Conservation (phyloP, 2,329 filamentous ascomycete genomes). For the Furcasterigmium furcatum region DNA sequence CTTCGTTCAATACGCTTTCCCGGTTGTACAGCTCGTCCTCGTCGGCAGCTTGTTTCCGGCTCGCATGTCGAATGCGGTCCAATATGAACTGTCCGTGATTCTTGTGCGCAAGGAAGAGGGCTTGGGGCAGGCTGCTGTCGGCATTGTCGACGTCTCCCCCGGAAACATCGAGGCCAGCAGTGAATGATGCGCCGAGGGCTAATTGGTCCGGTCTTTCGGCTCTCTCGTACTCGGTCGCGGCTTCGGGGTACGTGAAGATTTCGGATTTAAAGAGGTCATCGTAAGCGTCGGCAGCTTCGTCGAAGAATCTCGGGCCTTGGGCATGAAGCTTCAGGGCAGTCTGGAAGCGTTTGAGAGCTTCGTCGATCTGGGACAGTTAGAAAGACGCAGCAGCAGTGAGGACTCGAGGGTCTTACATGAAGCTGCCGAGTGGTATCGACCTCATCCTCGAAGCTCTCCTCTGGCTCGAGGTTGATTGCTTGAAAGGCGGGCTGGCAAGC, state of each 20-base stretch:
- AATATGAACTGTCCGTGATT: conserved; percentile 90
- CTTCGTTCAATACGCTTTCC: conserved; percentile 30
- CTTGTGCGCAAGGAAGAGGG: conserved; percentile 90
- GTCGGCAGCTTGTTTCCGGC: conserved; percentile 23
- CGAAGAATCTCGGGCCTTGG: conserved; percentile 73
- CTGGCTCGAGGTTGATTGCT: conserved; percentile 90
- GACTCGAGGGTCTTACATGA: conserved; percentile 46
- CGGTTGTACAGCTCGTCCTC: conserved; percentile 29
- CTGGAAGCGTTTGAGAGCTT: conserved; percentile 93
- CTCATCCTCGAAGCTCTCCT: conserved; percentile 86
- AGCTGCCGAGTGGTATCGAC: conserved; percentile 94
- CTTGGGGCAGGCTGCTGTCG: conserved; percentile 80
- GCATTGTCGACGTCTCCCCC: conserved; percentile 67
- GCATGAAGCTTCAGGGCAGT: conserved; percentile 87
- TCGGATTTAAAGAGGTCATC: conserved; percentile 83
- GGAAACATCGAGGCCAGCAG: conserved; percentile 49
- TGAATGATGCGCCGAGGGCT: conserved; percentile 42
- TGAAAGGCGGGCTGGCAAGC: conserved; percentile 64
- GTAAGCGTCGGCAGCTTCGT: conserved; percentile 79
- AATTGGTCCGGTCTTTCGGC: conserved; percentile 54
- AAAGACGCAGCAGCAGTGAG: not conserved
- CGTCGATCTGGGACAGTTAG: conserved; percentile 67
- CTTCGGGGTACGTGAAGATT: conserved; percentile 90
- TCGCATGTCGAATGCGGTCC: conserved; percentile 63
- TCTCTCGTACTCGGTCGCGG: conserved; percentile 77